These are phyloP conservation scores for Dictyostelium capitatum DNA, from an alignment of 78 protist species.

Conservation along the genomic window DNA sequence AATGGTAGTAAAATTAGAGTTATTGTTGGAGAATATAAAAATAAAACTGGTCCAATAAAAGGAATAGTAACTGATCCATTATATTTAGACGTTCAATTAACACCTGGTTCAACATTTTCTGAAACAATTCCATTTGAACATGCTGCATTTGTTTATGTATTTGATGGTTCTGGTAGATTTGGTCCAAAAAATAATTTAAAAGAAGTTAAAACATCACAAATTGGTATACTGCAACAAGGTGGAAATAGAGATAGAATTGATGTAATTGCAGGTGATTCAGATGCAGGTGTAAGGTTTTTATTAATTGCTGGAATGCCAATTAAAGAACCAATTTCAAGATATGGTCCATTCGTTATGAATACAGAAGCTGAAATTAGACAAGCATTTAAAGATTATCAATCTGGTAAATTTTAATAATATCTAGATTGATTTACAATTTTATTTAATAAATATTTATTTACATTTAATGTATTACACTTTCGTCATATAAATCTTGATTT, in stretches of 20 bases:
- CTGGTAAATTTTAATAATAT: conserved; percentile 33
- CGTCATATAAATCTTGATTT: too few relatives aligned
- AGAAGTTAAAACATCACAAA: conserved; percentile 50
- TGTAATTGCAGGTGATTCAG: conserved; percentile 20
- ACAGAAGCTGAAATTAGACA: conserved; percentile 88
- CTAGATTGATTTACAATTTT: not conserved
- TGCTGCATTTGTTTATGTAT: conserved; percentile 59
- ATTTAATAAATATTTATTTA: too few relatives aligned
- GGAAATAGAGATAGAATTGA: conserved; percentile 32
- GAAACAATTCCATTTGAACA: conserved; percentile 69
- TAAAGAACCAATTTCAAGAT: conserved; percentile 85
- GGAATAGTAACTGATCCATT: conserved; percentile 62
- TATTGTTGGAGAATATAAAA: conserved; percentile 65
- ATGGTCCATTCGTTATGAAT: conserved; percentile 96
- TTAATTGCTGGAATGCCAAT: conserved; percentile 79
- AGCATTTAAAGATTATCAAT: conserved; percentile 81
- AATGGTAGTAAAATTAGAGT: conserved; percentile 24
- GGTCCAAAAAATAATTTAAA: conserved; percentile 41
- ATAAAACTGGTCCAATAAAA: conserved; percentile 25
- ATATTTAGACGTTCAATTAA: conserved; percentile 39
- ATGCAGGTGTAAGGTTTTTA: conserved; percentile 63
- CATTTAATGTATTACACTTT: too few relatives aligned
- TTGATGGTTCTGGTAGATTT: conserved; percentile 66
- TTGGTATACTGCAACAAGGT: conserved; percentile 30
- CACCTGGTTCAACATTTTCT: conserved; percentile 22